Evolutionary conservation across 2,329 filamentous ascomycete genomes (phyloP).

Genomic region (Tolypocladium tropicale): DNA sequence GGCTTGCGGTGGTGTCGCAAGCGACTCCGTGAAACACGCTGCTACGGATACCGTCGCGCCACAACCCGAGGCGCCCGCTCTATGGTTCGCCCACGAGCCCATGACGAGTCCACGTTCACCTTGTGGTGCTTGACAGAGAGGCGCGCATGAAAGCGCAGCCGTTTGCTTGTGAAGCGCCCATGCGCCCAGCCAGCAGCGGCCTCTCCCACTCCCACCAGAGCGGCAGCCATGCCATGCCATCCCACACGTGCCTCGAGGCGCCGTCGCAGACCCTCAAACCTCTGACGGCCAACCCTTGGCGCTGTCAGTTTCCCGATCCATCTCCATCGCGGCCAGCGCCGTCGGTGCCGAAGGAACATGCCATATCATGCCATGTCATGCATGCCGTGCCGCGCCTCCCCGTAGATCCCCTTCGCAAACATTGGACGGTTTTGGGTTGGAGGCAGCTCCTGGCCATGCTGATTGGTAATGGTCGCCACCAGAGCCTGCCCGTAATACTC

Average conservation of each 20-base stretch:
- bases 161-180: not conserved
- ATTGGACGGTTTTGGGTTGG: not conserved
- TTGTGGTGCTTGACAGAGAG: not conserved
- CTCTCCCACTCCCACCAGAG: not conserved
- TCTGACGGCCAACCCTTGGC: not conserved
- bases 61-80: not conserved
- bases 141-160: not conserved
- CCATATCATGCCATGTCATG: not conserved
- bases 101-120: too few species aligned
- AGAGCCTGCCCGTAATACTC: too few species aligned
- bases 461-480: not conserved
- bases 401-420: not conserved
- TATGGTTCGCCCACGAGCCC: not conserved
- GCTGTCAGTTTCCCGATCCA: not conserved
- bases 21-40: conserved; percentile 4
- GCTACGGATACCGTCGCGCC: conserved; percentile 5
- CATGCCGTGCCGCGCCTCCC: not conserved
- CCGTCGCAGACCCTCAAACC: not conserved
- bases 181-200: not conserved
- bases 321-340: not conserved
- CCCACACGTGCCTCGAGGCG: not conserved
- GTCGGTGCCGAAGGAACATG: not conserved
- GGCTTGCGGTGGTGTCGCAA: not conserved
- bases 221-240: not conserved
- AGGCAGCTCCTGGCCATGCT: not conserved